Evolutionary conservation across 805 yeast genomes (phyloP), one percentile per base, ranked within the genome.

Genomic region (Metschnikowia koreensis): DNA sequence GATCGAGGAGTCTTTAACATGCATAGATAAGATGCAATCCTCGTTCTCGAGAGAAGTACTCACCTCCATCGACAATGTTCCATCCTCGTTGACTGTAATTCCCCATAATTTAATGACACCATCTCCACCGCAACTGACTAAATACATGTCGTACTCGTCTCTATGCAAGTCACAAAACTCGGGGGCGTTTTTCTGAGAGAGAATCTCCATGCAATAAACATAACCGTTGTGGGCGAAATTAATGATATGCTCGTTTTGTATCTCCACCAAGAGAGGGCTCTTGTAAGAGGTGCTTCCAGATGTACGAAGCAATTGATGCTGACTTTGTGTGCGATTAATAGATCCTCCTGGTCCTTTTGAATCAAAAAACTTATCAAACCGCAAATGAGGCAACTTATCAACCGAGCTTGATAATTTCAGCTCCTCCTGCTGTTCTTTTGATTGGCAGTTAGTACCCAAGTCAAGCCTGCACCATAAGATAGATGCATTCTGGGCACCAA

Each of bases 401-500:
- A 64, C 41, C 9, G 54, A 44, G 3, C 47, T 48, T n/a, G 52
- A 31, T 2, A 26, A 12, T 7, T 41, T 34, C 4, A 9, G 3
- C 7, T 22, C 37, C 3, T 40, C 31, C 2, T 37, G n/a, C 6
- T 10, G 10, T 9, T 16, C 11, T 12, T 29, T 42, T 2, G 46
- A 22, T 9, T 38, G 47, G 29, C 38, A 11, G 17, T 33, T 12
- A 15, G 36, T 36, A 15, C 16, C 29, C 45, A 57, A 48, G 27
- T 52, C 51, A 28, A 65, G 57, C 42, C 78, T 78, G 51, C 89
- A 83, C 83, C 88, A 93, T 40, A 89, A 80, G 15, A 93, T 80
- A 1, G 92, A 81, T 3, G 98, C 97, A 65, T 92, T 93, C 66
- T 94, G 98, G 11, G 96, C 86, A 5, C 99, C 99, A 60, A 89